Evolutionary conservation across 106 monocot genomes (phyloP).

Genomic region (Dendrobium huoshanense): DNA sequence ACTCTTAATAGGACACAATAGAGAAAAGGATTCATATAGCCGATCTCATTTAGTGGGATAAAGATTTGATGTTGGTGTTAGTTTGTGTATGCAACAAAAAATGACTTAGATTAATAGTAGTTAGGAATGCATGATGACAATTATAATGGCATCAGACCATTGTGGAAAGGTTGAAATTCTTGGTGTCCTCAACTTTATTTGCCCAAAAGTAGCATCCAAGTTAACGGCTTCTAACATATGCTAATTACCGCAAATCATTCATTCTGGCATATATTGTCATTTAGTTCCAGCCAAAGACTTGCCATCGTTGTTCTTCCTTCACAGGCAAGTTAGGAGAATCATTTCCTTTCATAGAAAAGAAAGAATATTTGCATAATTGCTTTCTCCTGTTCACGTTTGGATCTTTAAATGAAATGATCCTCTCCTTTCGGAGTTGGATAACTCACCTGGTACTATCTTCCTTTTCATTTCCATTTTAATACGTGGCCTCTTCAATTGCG

Average conservation of each 20-base stretch:
- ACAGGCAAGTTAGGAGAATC: background rate
- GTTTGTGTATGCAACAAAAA: too few relatives aligned
- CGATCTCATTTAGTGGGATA: too few relatives aligned
- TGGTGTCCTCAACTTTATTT: background rate
- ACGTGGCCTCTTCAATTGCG: too few relatives aligned
- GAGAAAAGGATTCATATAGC: too few relatives aligned
- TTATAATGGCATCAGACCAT: background rate
- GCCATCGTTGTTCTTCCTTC: background rate
- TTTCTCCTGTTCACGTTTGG: background rate
- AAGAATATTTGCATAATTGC: background rate
- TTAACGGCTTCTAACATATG: background rate
- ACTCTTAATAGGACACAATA: too few relatives aligned
- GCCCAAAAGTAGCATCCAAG: background rate
- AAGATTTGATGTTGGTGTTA: too few relatives aligned
- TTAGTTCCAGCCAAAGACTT: background rate
- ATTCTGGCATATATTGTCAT: background rate
- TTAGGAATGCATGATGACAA: background rate
- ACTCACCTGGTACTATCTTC: background rate
- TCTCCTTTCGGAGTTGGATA: background rate
- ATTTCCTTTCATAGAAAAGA: slow-evolving; percentile 3
- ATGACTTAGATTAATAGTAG: too few relatives aligned
- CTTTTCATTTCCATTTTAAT: too few relatives aligned
- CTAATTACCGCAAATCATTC: background rate
- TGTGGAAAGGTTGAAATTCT: background rate
- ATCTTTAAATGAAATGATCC: background rate